These are phyloP conservation scores for Kodamaea neixiangensis DNA, from an alignment of 805 yeast species.

Conservation along the genomic window DNA sequence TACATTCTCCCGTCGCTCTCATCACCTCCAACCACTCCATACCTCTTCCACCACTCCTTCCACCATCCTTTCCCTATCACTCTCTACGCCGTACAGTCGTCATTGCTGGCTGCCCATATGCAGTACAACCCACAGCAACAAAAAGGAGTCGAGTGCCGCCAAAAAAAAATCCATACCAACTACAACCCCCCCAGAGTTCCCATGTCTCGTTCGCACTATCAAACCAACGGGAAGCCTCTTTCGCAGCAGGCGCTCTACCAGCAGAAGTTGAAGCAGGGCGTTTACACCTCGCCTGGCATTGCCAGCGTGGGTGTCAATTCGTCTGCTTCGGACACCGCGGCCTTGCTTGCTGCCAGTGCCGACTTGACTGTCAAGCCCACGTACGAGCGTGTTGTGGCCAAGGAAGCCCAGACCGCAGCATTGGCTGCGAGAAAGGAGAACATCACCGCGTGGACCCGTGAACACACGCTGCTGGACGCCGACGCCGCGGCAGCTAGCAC, in stretches of 20 bases:
- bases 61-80: neutral
- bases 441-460: constrained; percentile 52
- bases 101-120: neutral
- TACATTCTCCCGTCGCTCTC: too few species aligned
- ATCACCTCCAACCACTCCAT: too few species aligned
- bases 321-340: constrained; percentile 75
- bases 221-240: constrained; percentile 67
- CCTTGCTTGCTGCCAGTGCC: constrained; percentile 68
- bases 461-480: constrained; percentile 45
- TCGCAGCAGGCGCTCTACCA: constrained; percentile 75
- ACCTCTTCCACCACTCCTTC: neutral
- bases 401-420: constrained; percentile 70
- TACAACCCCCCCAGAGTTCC: neutral
- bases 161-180: neutral
- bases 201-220: constrained; percentile 55
- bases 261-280: constrained; percentile 71
- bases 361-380: constrained; percentile 61
- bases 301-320: constrained; percentile 63
- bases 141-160: neutral
- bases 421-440: constrained; percentile 43
- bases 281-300: constrained; percentile 51
- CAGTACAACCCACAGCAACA: neutral
- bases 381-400: constrained; percentile 60
- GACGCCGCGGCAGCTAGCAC: constrained; percentile 50
- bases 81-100: neutral